Base-by-base conservation (phyloP, 1,139 yeast genomes). In the Candida dubliniensis region DNA sequence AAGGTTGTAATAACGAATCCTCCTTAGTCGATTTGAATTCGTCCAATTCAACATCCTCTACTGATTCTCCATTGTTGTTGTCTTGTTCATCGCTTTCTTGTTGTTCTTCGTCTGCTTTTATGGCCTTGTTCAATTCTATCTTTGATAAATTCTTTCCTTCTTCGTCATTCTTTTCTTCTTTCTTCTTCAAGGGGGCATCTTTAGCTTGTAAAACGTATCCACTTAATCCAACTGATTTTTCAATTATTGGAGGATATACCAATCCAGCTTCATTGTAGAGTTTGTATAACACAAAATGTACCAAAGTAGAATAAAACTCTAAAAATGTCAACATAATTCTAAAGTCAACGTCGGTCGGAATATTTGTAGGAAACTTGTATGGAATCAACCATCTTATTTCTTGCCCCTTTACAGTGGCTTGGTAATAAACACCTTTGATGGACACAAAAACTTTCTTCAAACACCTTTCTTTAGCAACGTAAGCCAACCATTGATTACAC, bases 371-470 rank as follows among this genome's bases (percentile, higher is more conserved):
- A 72, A 91, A 93, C 66, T 90, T 91, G 77, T 85, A 93, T 25
- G 99, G 99, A 40, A 89, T 96, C 51, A 93, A 79, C 99, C 99
- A 93, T 71, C 95, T 81, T 41, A 93, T 77, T 55, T 88, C 96
- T 66, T 91, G 96, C 49, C 99, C 99, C 63, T 79, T 83, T 38
- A 93, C 83, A 50, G 66, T 80, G 33, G 97, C 98, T 65, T 91
- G 91, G 63, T 93, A 95, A 68, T 93, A 93, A 23, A 91, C 95
- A 69, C 99, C 99, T 67, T 95, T 93, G 62, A 93, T 93, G 43
- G 96, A 87, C 31, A 93, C 97, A 69, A 93, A 93, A 8, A 91
- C 96, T 64, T 93, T 93, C 56, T 84, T 82, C 54, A 93, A 71
- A 26, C 84, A 71, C 58, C 89, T 78, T 62, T 91, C 96, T 58